phyloP scores from a whole-genome alignment of 208 protist genomes.

The Novymonas esmeraldas region DNA sequence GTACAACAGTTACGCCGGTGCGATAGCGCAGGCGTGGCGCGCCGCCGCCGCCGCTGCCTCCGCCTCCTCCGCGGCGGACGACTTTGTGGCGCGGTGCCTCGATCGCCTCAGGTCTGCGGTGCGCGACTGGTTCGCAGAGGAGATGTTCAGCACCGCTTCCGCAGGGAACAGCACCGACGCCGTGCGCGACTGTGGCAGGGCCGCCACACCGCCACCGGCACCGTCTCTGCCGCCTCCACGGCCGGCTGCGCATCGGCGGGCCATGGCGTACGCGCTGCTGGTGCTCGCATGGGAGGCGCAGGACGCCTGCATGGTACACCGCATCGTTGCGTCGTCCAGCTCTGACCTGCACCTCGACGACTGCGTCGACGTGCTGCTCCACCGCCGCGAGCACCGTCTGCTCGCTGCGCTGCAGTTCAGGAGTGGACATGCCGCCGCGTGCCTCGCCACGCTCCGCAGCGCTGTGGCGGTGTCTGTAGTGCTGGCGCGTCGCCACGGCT shows the following conservation, averaged over 20 bases:
- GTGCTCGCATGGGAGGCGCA: slow-evolving; percentile 67
- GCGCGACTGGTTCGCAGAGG: slow-evolving; percentile 25
- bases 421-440: slow-evolving; percentile 33
- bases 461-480: slow-evolving; percentile 38
- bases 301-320: slow-evolving; percentile 61
- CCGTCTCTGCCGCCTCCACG: no score
- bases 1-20: slow-evolving; percentile 23
- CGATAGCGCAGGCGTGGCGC: slow-evolving; percentile 21
- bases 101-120: slow-evolving; percentile 21
- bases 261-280: slow-evolving; percentile 71
- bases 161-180: no score
- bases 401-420: slow-evolving; percentile 72
- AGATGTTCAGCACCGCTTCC: no score
- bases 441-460: slow-evolving; percentile 24
- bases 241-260: slow-evolving; percentile 24
- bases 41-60: slow-evolving; percentile 1
- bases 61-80: slow-evolving; percentile 3
- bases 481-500: background rate
- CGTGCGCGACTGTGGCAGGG: no score
- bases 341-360: slow-evolving; percentile 52
- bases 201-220: background rate
- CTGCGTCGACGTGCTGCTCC: slow-evolving; percentile 61
- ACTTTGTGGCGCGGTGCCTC: slow-evolving; percentile 18
- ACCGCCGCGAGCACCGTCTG: slow-evolving; percentile 63
- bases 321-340: slow-evolving; percentile 33